These are phyloP conservation scores for Debaryomyces nepalensis DNA, from an alignment of 1,139 yeast species.

Conservation along the genomic window DNA sequence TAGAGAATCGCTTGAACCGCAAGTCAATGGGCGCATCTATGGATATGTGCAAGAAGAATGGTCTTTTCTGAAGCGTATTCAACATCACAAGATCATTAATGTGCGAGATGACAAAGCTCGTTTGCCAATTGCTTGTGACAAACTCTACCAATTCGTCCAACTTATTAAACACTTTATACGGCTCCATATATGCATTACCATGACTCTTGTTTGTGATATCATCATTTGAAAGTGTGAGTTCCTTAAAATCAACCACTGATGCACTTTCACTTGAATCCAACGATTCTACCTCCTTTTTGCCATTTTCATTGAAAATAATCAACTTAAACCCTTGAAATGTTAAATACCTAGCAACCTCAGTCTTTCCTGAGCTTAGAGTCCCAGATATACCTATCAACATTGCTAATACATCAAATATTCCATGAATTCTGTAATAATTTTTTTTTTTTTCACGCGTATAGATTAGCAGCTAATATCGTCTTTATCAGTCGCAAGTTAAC, in stretches of 20 bases:
- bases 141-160: conserved; percentile 57
- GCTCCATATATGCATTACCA: conserved; percentile 18
- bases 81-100: conserved; percentile 50
- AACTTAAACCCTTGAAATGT: conserved; percentile 59
- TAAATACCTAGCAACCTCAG: conserved; percentile 65
- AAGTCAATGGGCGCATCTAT: conserved; percentile 73
- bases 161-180: conserved; percentile 29
- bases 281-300: conserved; percentile 5
- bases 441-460: conserved; percentile 9
- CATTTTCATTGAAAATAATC: conserved; percentile 22
- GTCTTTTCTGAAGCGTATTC: conserved; percentile 64
- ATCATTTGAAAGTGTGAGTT: neutral
- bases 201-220: conserved; percentile 6
- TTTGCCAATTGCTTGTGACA: conserved; percentile 73
- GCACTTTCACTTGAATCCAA: neutral
- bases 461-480: neutral
- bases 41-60: conserved; percentile 82
- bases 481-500: conserved; percentile 8
- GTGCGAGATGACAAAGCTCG: conserved; percentile 63
- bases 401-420: neutral
- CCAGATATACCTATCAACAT: conserved; percentile 86
- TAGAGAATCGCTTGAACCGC: conserved; percentile 54
- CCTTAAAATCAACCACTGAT: conserved; percentile 1
- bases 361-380: conserved; percentile 69
- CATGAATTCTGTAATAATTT: neutral